A percentile compares a stretch with the other conserved stretches of the same genome.
These are phyloP conservation scores for Starmera stellimalicola DNA, from an alignment of 1,139 yeast genomes.

Conservation along the genomic window DNA sequence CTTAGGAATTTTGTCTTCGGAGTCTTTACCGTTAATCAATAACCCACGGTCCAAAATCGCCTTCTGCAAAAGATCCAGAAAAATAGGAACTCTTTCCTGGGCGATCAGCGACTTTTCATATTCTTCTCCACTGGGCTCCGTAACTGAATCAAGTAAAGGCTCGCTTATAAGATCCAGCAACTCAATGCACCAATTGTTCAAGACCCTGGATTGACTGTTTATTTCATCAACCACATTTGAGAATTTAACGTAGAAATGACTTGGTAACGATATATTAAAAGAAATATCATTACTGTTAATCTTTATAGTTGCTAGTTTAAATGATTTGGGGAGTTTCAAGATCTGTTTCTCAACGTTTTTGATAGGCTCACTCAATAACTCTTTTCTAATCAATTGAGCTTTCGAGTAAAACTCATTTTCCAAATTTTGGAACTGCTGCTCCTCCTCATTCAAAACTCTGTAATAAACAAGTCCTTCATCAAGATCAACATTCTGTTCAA, in stretches of 20 bases:
- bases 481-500: conserved; percentile 4
- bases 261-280: too few species aligned
- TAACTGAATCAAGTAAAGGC: conserved; percentile 34
- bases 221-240: conserved; percentile 27
- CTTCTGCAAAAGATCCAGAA: conserved; percentile 52
- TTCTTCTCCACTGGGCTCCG: conserved; percentile 64
- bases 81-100: conserved; percentile 62
- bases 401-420: conserved; percentile 43
- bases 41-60: conserved; percentile 48
- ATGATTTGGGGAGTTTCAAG: conserved; percentile 5
- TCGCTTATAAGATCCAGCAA: conserved; percentile 36
- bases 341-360: conserved; percentile 9
- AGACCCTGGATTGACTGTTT: conserved; percentile 46
- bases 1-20: conserved; percentile 4
- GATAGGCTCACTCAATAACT: conserved; percentile 37
- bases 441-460: conserved; percentile 13
- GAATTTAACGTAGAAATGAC: not conserved
- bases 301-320: conserved; percentile 6
- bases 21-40: conserved; percentile 28
- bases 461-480: conserved; percentile 7
- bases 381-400: conserved; percentile 56
- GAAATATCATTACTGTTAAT: too few species aligned
- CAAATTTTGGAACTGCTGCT: conserved; percentile 20
- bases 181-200: conserved; percentile 45
- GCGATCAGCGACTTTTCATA: conserved; percentile 63